Conservation (phyloP, 1,284 basidiomycete species). For the Leccinum griseonigrum region DNA sequence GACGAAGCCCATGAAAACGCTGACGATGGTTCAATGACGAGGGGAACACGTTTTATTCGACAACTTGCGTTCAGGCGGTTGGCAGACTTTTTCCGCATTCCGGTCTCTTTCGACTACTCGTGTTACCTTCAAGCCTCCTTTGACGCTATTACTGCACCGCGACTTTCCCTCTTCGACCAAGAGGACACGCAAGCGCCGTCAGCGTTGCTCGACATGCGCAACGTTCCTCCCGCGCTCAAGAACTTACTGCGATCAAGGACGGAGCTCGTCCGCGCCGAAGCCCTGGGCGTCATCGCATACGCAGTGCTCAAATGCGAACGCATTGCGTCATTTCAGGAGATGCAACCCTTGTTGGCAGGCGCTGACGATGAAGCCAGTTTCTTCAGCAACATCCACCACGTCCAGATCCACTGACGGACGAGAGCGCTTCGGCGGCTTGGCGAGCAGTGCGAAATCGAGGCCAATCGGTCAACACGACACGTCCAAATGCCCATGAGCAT, state of each 20-base stretch:
- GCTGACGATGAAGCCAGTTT: constrained; percentile 96
- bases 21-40: constrained; percentile 39
- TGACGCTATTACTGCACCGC: constrained; percentile 76
- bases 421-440: constrained; percentile 86
- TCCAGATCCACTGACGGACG: constrained; percentile 89
- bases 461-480: too few relatives aligned
- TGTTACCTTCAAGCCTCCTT: constrained; percentile 74
- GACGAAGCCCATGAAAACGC: constrained; percentile 29
- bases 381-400: constrained; percentile 95
- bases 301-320: constrained; percentile 67
- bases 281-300: constrained; percentile 78
- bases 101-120: constrained; percentile 71
- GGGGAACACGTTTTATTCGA: constrained; percentile 62
- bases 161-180: constrained; percentile 68
- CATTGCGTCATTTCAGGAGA: constrained; percentile 70
- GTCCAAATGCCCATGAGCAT: too few relatives aligned
- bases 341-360: constrained; percentile 79
- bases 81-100: constrained; percentile 82
- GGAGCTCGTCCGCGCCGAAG: constrained; percentile 86
- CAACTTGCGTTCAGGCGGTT: constrained; percentile 86
- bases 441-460: constrained; percentile 62
- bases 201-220: constrained; percentile 74
- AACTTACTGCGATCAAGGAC: constrained; percentile 77
- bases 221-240: constrained; percentile 80
- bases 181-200: constrained; percentile 96